These are phyloP conservation scores for Beauveria australis DNA, from an alignment of 2,329 filamentous ascomycete genomes.

Conservation along the genomic window DNA sequence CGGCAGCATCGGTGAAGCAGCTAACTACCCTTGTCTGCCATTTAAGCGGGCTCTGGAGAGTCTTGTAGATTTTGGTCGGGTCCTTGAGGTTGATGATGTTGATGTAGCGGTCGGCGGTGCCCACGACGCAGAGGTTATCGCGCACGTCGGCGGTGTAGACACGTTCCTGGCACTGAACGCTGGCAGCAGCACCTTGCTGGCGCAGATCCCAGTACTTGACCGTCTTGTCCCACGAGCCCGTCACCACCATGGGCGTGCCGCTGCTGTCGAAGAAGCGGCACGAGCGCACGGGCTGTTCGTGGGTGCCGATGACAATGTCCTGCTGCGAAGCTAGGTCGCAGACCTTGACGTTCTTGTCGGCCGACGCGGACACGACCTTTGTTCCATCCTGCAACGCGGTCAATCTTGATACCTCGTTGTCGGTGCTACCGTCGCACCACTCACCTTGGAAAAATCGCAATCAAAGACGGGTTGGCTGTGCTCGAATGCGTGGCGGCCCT, in stretches of 20 bases:
- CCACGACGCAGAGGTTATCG: conserved; percentile 81
- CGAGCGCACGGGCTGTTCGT: conserved; percentile 74
- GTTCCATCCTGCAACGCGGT: conserved; percentile 65
- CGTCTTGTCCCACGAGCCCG: conserved; percentile 87
- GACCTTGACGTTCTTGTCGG: conserved; percentile 84
- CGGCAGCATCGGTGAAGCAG: conserved; percentile 86
- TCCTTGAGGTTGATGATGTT: conserved; percentile 88
- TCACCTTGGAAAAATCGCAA: conserved; percentile 81
- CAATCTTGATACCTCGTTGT: background rate
- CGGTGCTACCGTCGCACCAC: conserved; percentile 19
- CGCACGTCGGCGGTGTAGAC: conserved; percentile 89
- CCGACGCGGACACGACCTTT: conserved; percentile 78
- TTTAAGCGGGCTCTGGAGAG: conserved; percentile 88
- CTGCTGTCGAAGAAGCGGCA: conserved; percentile 70
- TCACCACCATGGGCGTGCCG: conserved; percentile 74
- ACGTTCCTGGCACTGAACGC: conserved; percentile 62
- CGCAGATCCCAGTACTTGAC: conserved; percentile 85
- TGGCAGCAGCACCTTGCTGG: conserved; percentile 54
- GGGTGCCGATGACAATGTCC: conserved; percentile 67
- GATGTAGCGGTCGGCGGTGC: conserved; percentile 92
- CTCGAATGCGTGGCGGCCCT: conserved; percentile 79
- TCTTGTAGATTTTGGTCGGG: conserved; percentile 90
- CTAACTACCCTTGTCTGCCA: conserved; percentile 95
- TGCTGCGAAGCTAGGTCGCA: conserved; percentile 68
- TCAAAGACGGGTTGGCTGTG: conserved; percentile 79